Conservation (phyloP, 129 eudicot genomes). For the Tagetes patula region DNA sequence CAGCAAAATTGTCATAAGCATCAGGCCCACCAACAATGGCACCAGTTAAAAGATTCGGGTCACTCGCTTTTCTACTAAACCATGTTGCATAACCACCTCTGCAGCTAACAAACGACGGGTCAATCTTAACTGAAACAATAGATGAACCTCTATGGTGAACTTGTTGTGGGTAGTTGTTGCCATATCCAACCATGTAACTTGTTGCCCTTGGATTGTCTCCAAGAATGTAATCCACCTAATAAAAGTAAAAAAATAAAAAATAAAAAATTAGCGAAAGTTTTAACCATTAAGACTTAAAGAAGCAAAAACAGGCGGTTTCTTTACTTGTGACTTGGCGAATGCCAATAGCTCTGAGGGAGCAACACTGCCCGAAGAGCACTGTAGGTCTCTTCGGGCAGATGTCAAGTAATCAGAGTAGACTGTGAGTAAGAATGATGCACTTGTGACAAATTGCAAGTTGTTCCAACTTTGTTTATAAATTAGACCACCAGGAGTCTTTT, state of each 20-base stretch:
- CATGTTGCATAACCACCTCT: slow-evolving; percentile 91
- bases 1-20: slow-evolving; percentile 91
- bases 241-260: background rate
- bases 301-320: background rate
- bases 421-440: slow-evolving; percentile 81
- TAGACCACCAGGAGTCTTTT: slow-evolving; percentile 88
- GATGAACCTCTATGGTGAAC: slow-evolving; percentile 95
- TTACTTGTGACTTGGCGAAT: slow-evolving; percentile 80
- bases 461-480: slow-evolving; percentile 89
- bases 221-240: slow-evolving; percentile 87
- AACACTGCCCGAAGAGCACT: slow-evolving; percentile 55
- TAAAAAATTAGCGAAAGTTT: background rate
- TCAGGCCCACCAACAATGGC: slow-evolving; percentile 98
- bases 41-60: slow-evolving; percentile 77
- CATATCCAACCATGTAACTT: slow-evolving; percentile 96
- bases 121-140: slow-evolving; percentile 63
- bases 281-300: background rate
- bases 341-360: slow-evolving; percentile 66
- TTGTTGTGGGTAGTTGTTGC: slow-evolving; percentile 74
- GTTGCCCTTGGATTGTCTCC: slow-evolving; percentile 96
- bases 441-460: slow-evolving; percentile 90
- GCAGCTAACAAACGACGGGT: slow-evolving; percentile 68
- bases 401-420: slow-evolving; percentile 84
- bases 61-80: slow-evolving; percentile 70
- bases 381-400: slow-evolving; percentile 56